Evolutionary conservation across 352 stramenopile genomes (phyloP).

Genomic region (Globisporangium alternatum): DNA sequence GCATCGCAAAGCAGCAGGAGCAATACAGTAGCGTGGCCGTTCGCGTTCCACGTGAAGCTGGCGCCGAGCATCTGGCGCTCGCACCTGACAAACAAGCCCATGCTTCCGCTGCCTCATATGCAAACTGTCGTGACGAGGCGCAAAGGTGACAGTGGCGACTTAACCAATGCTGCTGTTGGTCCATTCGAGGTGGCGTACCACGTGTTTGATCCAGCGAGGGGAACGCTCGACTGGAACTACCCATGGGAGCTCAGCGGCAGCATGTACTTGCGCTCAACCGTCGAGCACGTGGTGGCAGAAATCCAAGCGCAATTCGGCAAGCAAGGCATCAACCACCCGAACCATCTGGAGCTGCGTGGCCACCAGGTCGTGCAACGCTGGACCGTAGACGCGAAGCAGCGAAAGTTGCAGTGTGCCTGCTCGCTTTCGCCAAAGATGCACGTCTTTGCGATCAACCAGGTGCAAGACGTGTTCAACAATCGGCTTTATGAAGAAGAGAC

Average conservation of each 20-base stretch:
- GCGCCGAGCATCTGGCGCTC: slow-evolving; percentile 73
- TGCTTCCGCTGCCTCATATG: slow-evolving; percentile 42
- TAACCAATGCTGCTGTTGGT: background rate
- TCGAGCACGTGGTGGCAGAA: slow-evolving; percentile 28
- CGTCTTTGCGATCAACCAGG: slow-evolving; percentile 84
- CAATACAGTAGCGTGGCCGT: slow-evolving; percentile 24
- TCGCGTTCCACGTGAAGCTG: slow-evolving; percentile 74
- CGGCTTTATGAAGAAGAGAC: slow-evolving; percentile 42
- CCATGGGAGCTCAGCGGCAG: slow-evolving; percentile 86
- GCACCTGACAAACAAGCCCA: slow-evolving; percentile 56
- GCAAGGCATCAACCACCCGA: slow-evolving; percentile 51
- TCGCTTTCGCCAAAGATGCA: slow-evolving; percentile 55
- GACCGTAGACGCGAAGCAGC: slow-evolving; percentile 8
- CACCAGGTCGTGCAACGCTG: slow-evolving; percentile 41
- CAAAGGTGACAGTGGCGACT: background rate
- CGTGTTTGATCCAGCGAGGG: slow-evolving; percentile 46
- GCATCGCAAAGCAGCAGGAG: background rate
- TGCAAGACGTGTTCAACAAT: slow-evolving; percentile 77
- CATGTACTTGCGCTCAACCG: slow-evolving; percentile 49
- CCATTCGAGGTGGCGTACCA: slow-evolving; percentile 21
- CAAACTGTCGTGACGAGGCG: slow-evolving; percentile 1
- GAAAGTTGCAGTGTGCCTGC: slow-evolving; percentile 40
- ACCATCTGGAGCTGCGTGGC: slow-evolving; percentile 57
- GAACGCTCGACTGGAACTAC: slow-evolving; percentile 75
- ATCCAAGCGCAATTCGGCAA: slow-evolving; percentile 26